Conservation (phyloP, 192 early-diverging fungal species). For the Rhizoclosmatium sp. region DNA sequence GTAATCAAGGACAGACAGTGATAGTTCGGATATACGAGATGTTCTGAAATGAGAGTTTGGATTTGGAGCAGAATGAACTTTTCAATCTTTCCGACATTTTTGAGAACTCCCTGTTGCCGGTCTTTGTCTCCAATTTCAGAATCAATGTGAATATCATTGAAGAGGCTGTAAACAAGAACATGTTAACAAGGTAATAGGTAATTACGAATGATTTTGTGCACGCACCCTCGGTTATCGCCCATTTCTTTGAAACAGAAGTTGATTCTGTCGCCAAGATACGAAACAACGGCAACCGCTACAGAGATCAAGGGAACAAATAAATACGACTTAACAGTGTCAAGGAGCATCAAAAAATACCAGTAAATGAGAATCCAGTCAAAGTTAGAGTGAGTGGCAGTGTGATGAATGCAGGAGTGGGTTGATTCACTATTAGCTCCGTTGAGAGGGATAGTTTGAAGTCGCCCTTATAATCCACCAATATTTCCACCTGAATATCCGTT, state of each 20-base stretch:
- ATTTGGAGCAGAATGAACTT: constrained; percentile 57
- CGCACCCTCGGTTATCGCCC: constrained; percentile 49
- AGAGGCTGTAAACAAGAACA: constrained; percentile 45
- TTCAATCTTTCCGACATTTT: constrained; percentile 71
- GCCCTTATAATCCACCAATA: constrained; percentile 60
- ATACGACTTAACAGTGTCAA: background rate
- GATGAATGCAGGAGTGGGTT: constrained; percentile 68
- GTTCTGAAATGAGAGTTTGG: constrained; percentile 47
- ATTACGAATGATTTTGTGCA: background rate
- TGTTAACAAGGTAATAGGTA: constrained; percentile 9
- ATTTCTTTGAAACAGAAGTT: constrained; percentile 68
- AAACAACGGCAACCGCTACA: constrained; percentile 62
- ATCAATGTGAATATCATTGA: constrained; percentile 66
- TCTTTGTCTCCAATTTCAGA: constrained; percentile 65
- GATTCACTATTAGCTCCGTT: constrained; percentile 68
- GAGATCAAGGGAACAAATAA: background rate
- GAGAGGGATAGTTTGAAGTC: constrained; percentile 59
- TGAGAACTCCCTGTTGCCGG: constrained; percentile 53
- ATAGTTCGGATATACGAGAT: constrained; percentile 60
- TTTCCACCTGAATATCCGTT: constrained; percentile 62
- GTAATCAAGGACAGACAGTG: constrained; percentile 46
- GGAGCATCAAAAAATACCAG: constrained; percentile 44
- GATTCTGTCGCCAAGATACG: constrained; percentile 65
- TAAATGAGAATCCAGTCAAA: constrained; percentile 62
- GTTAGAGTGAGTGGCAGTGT: constrained; percentile 62